These are phyloP conservation scores for Lineolata rhizophorae DNA, from an alignment of 495 filamentous ascomycete genomes.

Conservation along the genomic window DNA sequence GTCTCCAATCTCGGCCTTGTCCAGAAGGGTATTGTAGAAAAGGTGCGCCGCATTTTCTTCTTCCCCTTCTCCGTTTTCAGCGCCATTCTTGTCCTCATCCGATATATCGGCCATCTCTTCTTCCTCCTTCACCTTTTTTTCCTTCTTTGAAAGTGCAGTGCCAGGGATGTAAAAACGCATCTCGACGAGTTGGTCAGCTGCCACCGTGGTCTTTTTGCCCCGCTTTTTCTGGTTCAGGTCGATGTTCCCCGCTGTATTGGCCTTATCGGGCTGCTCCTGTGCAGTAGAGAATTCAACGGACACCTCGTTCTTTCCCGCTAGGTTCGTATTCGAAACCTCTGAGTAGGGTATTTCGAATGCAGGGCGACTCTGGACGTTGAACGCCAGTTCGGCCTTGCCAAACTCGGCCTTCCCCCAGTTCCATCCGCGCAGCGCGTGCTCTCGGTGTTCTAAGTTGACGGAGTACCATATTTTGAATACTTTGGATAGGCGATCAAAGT, in stretches of 20 bases:
- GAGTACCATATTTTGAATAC: conserved; percentile 94
- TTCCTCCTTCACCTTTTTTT: conserved; percentile 20
- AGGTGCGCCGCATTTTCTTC: conserved; percentile 75
- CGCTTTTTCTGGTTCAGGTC: too few species aligned
- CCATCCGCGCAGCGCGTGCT: conserved; percentile 92
- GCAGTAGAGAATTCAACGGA: conserved; percentile 86
- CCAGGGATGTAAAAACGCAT: conserved; percentile 99
- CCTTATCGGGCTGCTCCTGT: conserved; percentile 22
- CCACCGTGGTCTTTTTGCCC: conserved; percentile 47
- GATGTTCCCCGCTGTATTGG: too few species aligned
- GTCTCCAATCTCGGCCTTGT: conserved; percentile 98
- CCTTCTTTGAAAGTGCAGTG: conserved; percentile 60
- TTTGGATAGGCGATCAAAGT: conserved; percentile 72
- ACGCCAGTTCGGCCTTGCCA: conserved; percentile 78
- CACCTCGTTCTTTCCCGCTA: conserved; percentile 95
- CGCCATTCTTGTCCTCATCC: too few species aligned
- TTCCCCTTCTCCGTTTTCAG: conserved; percentile 37
- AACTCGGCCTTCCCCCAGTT: conserved; percentile 99
- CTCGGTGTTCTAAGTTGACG: conserved; percentile 70
- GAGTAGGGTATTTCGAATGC: conserved; percentile 96
- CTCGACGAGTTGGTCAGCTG: conserved; percentile 82
- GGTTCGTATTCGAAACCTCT: conserved; percentile 93
- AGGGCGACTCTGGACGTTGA: conserved; percentile 91
- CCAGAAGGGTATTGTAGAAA: conserved; percentile 93
- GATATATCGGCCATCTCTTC: conserved; percentile 14